phyloP scores from a whole-genome alignment of 345 rosid species.

The Erodium maritimum region DNA sequence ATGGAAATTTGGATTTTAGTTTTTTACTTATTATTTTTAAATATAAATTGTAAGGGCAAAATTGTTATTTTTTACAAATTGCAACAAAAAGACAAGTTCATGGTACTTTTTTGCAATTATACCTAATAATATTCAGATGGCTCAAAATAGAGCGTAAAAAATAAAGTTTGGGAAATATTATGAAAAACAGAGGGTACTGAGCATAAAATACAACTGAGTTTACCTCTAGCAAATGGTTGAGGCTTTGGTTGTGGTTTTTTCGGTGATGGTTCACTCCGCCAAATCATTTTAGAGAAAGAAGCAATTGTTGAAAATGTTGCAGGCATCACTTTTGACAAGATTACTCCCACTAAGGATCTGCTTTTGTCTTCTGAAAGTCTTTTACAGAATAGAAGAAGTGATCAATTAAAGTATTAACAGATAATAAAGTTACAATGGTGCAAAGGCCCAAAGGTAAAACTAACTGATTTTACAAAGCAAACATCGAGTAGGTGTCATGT shows the following conservation, averaged over 20 bases:
- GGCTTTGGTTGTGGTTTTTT: constrained; percentile 54
- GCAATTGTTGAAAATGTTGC: constrained; percentile 87
- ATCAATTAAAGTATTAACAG: constrained; percentile 6
- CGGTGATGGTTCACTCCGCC: constrained; percentile 62
- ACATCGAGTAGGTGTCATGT: too few species aligned
- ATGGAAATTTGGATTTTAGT: too few species aligned
- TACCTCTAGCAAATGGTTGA: constrained; percentile 86
- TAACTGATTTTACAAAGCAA: not conserved
- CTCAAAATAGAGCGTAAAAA: not conserved
- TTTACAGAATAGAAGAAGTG: constrained; percentile 16
- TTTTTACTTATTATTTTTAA: too few species aligned
- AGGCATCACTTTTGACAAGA: constrained; percentile 90
- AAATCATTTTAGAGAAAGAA: constrained; percentile 78
- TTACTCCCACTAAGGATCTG: constrained; percentile 78
- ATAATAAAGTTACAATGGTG: not conserved
- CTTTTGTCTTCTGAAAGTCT: constrained; percentile 86
- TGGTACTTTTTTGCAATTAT: too few species aligned
- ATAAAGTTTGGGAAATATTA: not conserved
- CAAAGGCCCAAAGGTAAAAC: too few species aligned
- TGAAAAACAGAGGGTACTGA: too few species aligned
- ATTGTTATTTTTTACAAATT: too few species aligned
- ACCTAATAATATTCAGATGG: too few species aligned
- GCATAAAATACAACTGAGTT: not conserved
- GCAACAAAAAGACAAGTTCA: too few species aligned
- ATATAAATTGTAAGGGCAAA: too few species aligned